A percentile compares a stretch with the other conserved stretches of the same genome.
These are phyloP conservation scores for Cicer yamashitae DNA, from an alignment of 306 rosid species.

Conservation along the genomic window DNA sequence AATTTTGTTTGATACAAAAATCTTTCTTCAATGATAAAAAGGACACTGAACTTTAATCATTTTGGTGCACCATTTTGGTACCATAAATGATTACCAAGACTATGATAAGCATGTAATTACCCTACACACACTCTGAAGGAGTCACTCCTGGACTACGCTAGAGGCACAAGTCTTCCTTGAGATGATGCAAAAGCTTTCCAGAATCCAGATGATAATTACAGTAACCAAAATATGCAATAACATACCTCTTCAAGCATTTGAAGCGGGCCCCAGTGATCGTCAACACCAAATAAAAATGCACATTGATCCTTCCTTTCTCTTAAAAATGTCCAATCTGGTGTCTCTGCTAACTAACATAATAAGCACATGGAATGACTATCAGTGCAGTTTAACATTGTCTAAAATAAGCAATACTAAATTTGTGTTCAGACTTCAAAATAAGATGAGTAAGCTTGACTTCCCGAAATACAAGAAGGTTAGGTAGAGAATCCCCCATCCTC, in stretches of 20 bases:
- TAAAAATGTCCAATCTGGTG: slow-evolving; percentile 85
- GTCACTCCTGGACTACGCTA: slow-evolving; percentile 21
- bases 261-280: slow-evolving; percentile 97
- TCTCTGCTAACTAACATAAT: slow-evolving; percentile 74
- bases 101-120: slow-evolving; percentile 20
- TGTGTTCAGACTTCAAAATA: slow-evolving; percentile 14
- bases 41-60: slow-evolving; percentile 7
- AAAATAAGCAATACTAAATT: slow-evolving; percentile 14
- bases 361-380: slow-evolving; percentile 46
- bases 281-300: slow-evolving; percentile 76
- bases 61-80: slow-evolving; percentile 12
- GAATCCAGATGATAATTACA: slow-evolving; percentile 36
- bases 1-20: slow-evolving; percentile 13
- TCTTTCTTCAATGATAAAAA: not conserved
- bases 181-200: slow-evolving; percentile 29
- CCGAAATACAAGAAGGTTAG: slow-evolving; percentile 15
- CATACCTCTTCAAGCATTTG: slow-evolving; percentile 82
- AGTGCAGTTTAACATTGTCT: slow-evolving; percentile 26
- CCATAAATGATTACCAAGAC: slow-evolving; percentile 12
- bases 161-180: slow-evolving; percentile 22
- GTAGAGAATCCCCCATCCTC: slow-evolving; percentile 20
- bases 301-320: slow-evolving; percentile 64
- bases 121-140: slow-evolving; percentile 10
- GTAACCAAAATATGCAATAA: slow-evolving; percentile 4
- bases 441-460: slow-evolving; percentile 16